These are phyloP conservation scores for Linnemannia hyalina DNA, from an alignment of 192 early-diverging fungal species.

Conservation along the genomic window DNA sequence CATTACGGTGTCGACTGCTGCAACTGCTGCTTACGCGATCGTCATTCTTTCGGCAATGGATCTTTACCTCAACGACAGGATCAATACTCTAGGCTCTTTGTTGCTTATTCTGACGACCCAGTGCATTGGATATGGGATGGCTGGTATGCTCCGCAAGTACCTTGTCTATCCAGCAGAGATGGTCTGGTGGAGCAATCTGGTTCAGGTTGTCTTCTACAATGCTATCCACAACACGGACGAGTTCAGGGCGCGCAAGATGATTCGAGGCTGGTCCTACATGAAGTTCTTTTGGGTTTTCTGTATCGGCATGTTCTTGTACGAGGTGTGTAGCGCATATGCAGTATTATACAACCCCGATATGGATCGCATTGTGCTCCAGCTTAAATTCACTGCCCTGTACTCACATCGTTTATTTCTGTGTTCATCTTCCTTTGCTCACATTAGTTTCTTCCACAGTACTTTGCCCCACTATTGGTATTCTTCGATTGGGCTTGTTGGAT, in stretches of 20 bases:
- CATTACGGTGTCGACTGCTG: conserved; percentile 61
- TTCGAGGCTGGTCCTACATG: conserved; percentile 24
- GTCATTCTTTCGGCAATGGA: conserved; percentile 9
- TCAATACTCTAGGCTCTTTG: conserved; percentile 61
- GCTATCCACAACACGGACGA: conserved; percentile 41
- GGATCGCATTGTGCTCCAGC: no score
- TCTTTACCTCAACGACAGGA: conserved; percentile 55
- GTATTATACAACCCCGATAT: no score
- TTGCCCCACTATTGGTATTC: conserved; percentile 41
- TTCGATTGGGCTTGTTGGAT: conserved; percentile 60
- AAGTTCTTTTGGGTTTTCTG: conserved; percentile 58
- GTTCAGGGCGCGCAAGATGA: not conserved
- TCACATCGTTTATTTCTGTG: no score
- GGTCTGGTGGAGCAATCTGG: conserved; percentile 86
- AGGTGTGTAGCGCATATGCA: conserved; percentile 5
- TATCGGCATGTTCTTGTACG: conserved; percentile 52
- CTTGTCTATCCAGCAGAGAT: conserved; percentile 82
- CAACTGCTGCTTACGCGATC: conserved; percentile 63
- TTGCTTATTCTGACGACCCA: conserved; percentile 71
- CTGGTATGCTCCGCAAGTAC: conserved; percentile 76
- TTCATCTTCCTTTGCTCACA: no score
- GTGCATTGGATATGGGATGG: conserved; percentile 67
- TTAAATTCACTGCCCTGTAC: no score
- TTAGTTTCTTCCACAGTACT: conserved; percentile 44
- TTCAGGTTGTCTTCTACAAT: conserved; percentile 58